These are phyloP conservation scores for Cercospora canescens DNA, from an alignment of 2,329 filamentous ascomycete species.

Conservation along the genomic window DNA sequence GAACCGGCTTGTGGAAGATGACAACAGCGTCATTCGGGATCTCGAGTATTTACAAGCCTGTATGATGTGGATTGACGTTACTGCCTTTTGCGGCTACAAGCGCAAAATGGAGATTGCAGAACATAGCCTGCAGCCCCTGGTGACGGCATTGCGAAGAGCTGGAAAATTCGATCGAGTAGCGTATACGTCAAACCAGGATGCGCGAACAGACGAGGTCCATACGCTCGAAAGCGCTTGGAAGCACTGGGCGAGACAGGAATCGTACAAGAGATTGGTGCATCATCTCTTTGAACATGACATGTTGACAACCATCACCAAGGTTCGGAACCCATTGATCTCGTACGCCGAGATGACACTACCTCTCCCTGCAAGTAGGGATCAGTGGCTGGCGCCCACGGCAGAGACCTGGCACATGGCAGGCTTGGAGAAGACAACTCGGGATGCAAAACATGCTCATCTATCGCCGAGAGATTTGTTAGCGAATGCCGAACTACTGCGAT, in stretches of 20 bases:
- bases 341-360: slow-evolving; percentile 24
- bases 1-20: slow-evolving; percentile 30
- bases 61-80: slow-evolving; percentile 27
- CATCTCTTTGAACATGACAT: slow-evolving; percentile 27
- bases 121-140: slow-evolving; percentile 23
- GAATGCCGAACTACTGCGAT: slow-evolving; percentile 6
- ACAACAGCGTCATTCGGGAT: slow-evolving; percentile 33
- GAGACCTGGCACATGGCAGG: slow-evolving; percentile 18
- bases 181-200: slow-evolving; percentile 13
- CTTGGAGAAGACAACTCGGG: not conserved
- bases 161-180: slow-evolving; percentile 24
- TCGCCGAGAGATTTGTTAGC: slow-evolving; percentile 18
- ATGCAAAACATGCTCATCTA: not conserved
- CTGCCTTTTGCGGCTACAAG: slow-evolving; percentile 18
- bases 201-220: slow-evolving; percentile 6
- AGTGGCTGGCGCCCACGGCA: slow-evolving; percentile 23
- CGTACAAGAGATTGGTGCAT: slow-evolving; percentile 24
- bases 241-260: slow-evolving; percentile 21
- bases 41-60: slow-evolving; percentile 26
- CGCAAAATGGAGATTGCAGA: slow-evolving; percentile 28
- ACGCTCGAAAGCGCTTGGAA: slow-evolving; percentile 16
- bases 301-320: slow-evolving; percentile 23
- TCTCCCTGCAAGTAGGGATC: slow-evolving; percentile 18
- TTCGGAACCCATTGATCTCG: slow-evolving; percentile 23
- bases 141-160: slow-evolving; percentile 22